Evolutionary conservation across 768 basidiomycete species (phyloP).

Genomic region (Tephrocybe sp.): DNA sequence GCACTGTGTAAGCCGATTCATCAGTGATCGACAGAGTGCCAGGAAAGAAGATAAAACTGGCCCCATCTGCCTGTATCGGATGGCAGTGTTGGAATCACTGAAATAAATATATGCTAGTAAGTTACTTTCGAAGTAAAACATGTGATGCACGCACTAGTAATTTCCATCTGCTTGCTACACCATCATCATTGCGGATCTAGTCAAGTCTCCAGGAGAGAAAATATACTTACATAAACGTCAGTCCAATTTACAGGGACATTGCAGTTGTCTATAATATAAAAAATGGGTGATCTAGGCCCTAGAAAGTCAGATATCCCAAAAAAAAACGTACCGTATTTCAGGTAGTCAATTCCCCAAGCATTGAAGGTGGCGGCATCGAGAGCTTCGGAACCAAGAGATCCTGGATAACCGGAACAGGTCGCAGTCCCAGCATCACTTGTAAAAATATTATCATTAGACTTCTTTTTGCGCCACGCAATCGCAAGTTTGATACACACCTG

Average conservation of each 20-base stretch:
- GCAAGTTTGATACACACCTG: constrained; percentile 29
- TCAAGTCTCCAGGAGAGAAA: neutral
- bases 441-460: neutral
- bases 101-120: neutral
- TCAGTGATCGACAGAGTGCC: neutral
- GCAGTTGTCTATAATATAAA: constrained; percentile 52
- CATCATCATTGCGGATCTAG: no score
- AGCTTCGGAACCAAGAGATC: constrained; percentile 48
- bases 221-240: constrained; percentile 36
- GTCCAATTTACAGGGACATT: constrained; percentile 53
- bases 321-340: constrained; percentile 47
- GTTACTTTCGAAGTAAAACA: neutral
- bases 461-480: neutral
- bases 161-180: constrained; percentile 37
- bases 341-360: constrained; percentile 57
- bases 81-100: constrained; percentile 58
- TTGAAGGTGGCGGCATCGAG: constrained; percentile 52
- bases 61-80: constrained; percentile 58
- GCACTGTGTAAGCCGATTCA: constrained; percentile 33
- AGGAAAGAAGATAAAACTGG: constrained; percentile 23
- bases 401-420: constrained; percentile 58
- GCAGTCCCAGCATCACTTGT: constrained; percentile 50
- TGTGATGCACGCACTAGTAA: constrained; percentile 44
- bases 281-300: neutral
- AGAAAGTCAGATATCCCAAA: neutral